Conservation (phyloP, 2,329 filamentous ascomycete species). For the Ophiostoma ips region DNA sequence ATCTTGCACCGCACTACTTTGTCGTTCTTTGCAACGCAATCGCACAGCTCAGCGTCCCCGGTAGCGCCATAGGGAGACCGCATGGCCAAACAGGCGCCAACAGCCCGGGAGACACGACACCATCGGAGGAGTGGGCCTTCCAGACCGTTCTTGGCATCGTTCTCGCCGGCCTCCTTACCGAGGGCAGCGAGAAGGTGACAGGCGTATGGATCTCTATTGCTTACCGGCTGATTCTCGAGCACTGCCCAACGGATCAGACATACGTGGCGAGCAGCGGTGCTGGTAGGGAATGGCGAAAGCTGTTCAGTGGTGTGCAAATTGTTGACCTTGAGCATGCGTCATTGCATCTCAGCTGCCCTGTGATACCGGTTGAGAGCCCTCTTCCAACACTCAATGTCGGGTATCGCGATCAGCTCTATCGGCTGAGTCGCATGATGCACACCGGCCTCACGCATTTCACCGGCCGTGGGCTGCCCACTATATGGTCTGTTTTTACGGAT, state of each 20-base stretch:
- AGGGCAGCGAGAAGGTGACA: conserved; percentile 8
- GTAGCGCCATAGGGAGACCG: conserved; percentile 8
- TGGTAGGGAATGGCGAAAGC: conserved; percentile 11
- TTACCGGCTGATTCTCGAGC: conserved; percentile 12
- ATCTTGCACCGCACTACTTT: conserved; percentile 13
- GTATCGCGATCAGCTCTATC: conserved; percentile 11
- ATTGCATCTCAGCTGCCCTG: conserved; percentile 11
- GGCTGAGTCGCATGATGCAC: conserved; percentile 13
- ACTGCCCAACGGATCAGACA: conserved; percentile 8
- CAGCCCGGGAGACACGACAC: not conserved
- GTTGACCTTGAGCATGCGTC: conserved; percentile 13
- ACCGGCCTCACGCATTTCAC: conserved; percentile 12
- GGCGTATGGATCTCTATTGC: conserved; percentile 13
- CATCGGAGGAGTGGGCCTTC: conserved; percentile 13
- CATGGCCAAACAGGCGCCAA: not conserved
- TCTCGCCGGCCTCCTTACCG: conserved; percentile 10
- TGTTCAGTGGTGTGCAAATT: conserved; percentile 13
- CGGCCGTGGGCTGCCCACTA: conserved; percentile 12
- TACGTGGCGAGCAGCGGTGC: not conserved
- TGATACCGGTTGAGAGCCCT: conserved; percentile 9
- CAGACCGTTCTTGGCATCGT: conserved; percentile 13
- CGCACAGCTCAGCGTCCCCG: conserved; percentile 11
- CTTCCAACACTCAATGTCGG: conserved; percentile 7
- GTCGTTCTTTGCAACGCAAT: conserved; percentile 11
- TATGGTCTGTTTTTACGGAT: conserved; percentile 10